Evolutionary conservation across 2,329 filamentous ascomycete species (phyloP).

Genomic region (Aschersonia sp.): DNA sequence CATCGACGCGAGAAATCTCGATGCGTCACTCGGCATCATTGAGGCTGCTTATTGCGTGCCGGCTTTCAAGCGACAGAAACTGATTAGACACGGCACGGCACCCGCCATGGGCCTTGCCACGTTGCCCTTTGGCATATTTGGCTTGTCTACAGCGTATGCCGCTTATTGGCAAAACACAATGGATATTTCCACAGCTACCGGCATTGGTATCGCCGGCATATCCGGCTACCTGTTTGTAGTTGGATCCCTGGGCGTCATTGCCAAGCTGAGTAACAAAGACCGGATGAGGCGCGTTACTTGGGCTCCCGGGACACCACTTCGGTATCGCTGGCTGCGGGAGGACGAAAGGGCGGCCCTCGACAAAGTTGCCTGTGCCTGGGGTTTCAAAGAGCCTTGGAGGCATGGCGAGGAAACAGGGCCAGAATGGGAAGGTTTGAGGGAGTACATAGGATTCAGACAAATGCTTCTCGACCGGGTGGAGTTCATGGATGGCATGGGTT

Average conservation of each 20-base stretch:
- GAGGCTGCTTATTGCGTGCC: constrained; percentile 52
- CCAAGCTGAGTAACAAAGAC: constrained; percentile 77
- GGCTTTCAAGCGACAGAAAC: constrained; percentile 53
- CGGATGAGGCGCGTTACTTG: constrained; percentile 92
- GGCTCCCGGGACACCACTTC: constrained; percentile 66
- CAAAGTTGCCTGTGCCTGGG: constrained; percentile 76
- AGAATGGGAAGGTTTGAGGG: constrained; percentile 75
- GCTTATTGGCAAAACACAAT: constrained; percentile 48
- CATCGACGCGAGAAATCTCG: constrained; percentile 63
- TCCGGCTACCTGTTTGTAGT: constrained; percentile 74
- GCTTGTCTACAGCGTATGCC: constrained; percentile 41
- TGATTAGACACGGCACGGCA: constrained; percentile 47
- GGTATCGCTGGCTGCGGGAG: constrained; percentile 74
- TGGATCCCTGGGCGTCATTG: constrained; percentile 67
- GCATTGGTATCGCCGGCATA: constrained; percentile 65
- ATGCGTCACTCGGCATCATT: constrained; percentile 62
- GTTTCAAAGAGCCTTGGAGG: constrained; percentile 67
- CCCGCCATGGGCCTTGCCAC: constrained; percentile 42
- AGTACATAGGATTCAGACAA: constrained; percentile 67
- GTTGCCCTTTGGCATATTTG: constrained; percentile 55
- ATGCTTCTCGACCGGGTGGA: constrained; percentile 86
- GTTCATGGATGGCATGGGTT: constrained; percentile 79
- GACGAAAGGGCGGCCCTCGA: constrained; percentile 83
- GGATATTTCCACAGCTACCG: constrained; percentile 59
- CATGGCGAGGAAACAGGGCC: constrained; percentile 81